Conservation (phyloP, 768 basidiomycete genomes). For the Antrodiella citrinella region DNA sequence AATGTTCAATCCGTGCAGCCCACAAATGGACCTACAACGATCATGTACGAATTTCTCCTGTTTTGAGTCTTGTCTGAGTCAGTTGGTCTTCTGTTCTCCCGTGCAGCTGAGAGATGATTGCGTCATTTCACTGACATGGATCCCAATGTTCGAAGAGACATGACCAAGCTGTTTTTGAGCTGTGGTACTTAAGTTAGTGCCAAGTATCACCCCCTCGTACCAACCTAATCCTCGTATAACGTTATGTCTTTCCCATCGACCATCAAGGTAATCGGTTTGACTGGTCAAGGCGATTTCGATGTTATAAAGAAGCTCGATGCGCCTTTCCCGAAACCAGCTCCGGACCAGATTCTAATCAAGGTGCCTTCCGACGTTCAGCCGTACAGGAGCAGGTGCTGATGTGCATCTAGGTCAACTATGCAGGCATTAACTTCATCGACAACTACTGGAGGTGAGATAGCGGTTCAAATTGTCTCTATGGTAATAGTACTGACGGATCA, state of each 20-base stretch:
- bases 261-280: conserved; percentile 65
- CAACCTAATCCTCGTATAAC: no score
- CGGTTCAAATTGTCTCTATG: neutral
- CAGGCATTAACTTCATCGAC: conserved; percentile 85
- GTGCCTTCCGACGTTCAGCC: conserved; percentile 14
- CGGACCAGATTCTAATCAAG: conserved; percentile 52
- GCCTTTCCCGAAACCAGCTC: conserved; percentile 58
- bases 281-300: conserved; percentile 68
- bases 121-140: no score
- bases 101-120: no score
- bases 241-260: conserved; percentile 56
- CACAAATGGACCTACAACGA: no score
- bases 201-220: no score
- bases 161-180: no score
- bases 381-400: neutral
- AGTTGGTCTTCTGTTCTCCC: no score
- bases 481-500: neutral
- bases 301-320: conserved; percentile 60
- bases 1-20: no score
- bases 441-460: conserved; percentile 62
- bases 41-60: no score
- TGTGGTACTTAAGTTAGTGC: no score
- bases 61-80: no score
- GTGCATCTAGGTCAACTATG: conserved; percentile 50
- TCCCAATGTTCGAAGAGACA: no score